Base-by-base conservation (phyloP, 176 grass and related monocot species). In the Triticum turgidum region DNA sequence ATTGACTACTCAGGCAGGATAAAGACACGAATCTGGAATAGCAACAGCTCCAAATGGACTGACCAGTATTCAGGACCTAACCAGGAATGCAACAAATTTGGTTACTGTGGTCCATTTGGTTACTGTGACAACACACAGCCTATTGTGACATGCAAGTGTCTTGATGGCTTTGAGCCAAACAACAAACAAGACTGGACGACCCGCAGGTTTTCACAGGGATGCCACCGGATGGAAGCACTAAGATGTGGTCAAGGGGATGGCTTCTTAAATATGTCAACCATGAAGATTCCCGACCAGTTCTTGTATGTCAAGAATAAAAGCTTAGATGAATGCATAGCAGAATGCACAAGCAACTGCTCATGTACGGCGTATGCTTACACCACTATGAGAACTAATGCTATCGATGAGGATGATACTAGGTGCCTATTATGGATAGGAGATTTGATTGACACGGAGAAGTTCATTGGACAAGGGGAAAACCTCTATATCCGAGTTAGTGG, bases 271-370 rank as follows among this genome's bases (percentile, higher is more conserved):
- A 38, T 84, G 32, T 5, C 65, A 38, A 65, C 22, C 64, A 86
- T 90, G 66, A 93, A 88, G 80, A 14, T 90, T 66, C 91, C 91
- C 0, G 70, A 73, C 33, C 21, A 15, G 54, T 75, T 33, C 22
- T 73, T 75, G 24, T 5, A 61, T 84, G 84, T 89, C 5, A 63
- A 64, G 41, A 85, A 65, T 22, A 59, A 22, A 62, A 92, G 69
- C 12, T 82, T 82, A 1, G 63, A 93, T 25, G 59, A 44, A 61
- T 86, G 77, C 65, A 80, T 9, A 47, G 84, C 62, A 76, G 56
- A 85, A 69, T 93, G 87, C 64, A 70, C 61, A 9, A 73, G 49
- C 21, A 87, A 93, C 62, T 93, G 91, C 78, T 93, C 91, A 0
- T 93, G 91, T 17, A 41, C 12, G 15, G 91, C 84, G 13, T 92